phyloP scores from a whole-genome alignment of 352 stramenopile species.

The Blastocystis sp. region DNA sequence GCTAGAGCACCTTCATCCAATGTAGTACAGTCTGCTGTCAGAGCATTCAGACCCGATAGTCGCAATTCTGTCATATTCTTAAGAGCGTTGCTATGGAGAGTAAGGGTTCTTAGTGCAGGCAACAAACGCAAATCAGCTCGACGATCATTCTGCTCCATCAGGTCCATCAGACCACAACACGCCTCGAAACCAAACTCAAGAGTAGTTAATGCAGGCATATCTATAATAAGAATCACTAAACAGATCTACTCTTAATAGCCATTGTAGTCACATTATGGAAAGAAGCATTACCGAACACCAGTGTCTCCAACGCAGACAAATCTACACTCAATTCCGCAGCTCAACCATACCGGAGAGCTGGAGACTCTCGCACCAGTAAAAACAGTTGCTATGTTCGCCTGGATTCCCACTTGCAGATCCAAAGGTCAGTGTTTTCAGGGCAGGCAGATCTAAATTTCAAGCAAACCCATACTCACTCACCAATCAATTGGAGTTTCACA shows the following conservation, averaged over 20 bases:
- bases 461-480: background rate
- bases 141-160: background rate
- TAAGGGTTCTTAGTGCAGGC: background rate
- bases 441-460: conserved; percentile 19
- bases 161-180: background rate
- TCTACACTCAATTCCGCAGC: background rate
- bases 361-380: conserved; percentile 7
- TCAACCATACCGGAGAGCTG: background rate
- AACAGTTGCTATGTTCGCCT: background rate
- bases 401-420: background rate
- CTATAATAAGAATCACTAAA: background rate
- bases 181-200: background rate
- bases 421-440: background rate
- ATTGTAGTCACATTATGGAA: conserved; percentile 5
- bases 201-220: background rate
- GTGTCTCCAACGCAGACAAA: conserved; percentile 5
- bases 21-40: background rate
- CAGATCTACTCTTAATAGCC: background rate
- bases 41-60: background rate
- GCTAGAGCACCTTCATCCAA: background rate
- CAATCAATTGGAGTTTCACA: background rate
- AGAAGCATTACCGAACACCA: background rate
- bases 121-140: background rate
- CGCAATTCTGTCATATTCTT: background rate
- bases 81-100: background rate